Evolutionary conservation across 345 rosid genomes (phyloP).

Genomic region (Rhodomyrtus tomentosa): DNA sequence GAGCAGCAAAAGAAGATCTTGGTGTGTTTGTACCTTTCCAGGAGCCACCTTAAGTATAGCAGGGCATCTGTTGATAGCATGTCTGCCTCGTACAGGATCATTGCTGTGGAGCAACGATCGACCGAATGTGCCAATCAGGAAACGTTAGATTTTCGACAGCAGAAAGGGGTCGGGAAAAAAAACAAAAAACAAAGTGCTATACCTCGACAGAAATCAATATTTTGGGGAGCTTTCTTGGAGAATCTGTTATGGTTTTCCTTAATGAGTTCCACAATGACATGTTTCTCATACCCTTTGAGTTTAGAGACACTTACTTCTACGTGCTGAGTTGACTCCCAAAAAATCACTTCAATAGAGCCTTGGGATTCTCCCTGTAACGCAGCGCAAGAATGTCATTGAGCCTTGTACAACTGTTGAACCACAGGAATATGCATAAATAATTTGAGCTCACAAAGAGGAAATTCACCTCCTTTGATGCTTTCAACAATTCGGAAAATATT

Average conservation of each 20-base stretch:
- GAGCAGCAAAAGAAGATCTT: conserved; percentile 52
- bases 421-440: not conserved
- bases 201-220: conserved; percentile 23
- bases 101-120: conserved; percentile 14
- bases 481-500: not conserved
- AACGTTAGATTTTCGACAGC: not conserved
- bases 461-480: not conserved
- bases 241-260: conserved; percentile 22
- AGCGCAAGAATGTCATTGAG: not conserved
- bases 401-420: not conserved
- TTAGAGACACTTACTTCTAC: conserved; percentile 45
- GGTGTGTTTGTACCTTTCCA: conserved; percentile 32
- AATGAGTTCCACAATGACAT: conserved; percentile 45
- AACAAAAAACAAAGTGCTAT: not conserved
- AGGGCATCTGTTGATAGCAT: conserved; percentile 36
- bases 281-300: conserved; percentile 49
- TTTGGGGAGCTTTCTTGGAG: conserved; percentile 1
- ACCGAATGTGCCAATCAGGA: not conserved
- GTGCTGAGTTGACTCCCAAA: conserved; percentile 33
- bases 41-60: conserved; percentile 41
- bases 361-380: conserved; percentile 31
- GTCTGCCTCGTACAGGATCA: conserved; percentile 40
- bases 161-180: not conserved
- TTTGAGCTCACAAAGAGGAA: not conserved
- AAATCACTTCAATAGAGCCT: conserved; percentile 22